Percentiles rank a stretch among this genome's conserved stretches.
Conservation (phyloP, 371 early-diverging fungal species). For the Mortierella polycephala region DNA sequence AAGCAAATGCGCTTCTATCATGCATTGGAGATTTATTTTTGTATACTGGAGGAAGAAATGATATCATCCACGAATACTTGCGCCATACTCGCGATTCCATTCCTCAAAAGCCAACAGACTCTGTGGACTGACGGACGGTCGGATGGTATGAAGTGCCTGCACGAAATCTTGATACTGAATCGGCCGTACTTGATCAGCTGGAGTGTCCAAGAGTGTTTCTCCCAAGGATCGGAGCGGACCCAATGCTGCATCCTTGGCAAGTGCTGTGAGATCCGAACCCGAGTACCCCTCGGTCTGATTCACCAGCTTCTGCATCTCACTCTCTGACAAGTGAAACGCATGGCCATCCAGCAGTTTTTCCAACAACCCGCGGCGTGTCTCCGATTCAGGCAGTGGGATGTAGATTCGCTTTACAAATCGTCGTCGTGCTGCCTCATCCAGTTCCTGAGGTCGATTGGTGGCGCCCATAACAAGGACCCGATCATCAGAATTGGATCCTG, state of each 20-base stretch:
- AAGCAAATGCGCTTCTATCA: no score
- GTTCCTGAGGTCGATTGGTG: constrained; percentile 77
- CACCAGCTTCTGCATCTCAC: constrained; percentile 64
- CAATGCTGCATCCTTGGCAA: constrained; percentile 76
- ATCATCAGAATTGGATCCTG: constrained; percentile 60
- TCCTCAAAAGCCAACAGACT: constrained; percentile 65
- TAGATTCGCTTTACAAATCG: constrained; percentile 78
- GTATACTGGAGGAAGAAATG: not conserved
- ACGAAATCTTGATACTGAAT: constrained; percentile 72
- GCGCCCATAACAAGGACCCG: constrained; percentile 69
- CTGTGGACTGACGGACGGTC: constrained; percentile 72
- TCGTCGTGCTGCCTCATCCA: constrained; percentile 83
- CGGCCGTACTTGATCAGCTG: constrained; percentile 68
- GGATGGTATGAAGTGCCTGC: constrained; percentile 68
- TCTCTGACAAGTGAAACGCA: constrained; percentile 53
- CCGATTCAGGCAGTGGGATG: constrained; percentile 79
- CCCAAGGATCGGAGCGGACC: constrained; percentile 77
- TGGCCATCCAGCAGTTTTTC: constrained; percentile 66
- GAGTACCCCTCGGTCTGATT: constrained; percentile 76
- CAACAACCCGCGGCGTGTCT: constrained; percentile 67
- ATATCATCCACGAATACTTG: constrained; percentile 29
- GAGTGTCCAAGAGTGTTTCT: constrained; percentile 61
- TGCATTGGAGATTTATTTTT: no score
- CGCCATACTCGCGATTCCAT: constrained; percentile 74
- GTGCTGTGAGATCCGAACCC: constrained; percentile 79